These are phyloP conservation scores for Rosa lucieae DNA, from an alignment of 306 rosid genomes.

Conservation along the genomic window DNA sequence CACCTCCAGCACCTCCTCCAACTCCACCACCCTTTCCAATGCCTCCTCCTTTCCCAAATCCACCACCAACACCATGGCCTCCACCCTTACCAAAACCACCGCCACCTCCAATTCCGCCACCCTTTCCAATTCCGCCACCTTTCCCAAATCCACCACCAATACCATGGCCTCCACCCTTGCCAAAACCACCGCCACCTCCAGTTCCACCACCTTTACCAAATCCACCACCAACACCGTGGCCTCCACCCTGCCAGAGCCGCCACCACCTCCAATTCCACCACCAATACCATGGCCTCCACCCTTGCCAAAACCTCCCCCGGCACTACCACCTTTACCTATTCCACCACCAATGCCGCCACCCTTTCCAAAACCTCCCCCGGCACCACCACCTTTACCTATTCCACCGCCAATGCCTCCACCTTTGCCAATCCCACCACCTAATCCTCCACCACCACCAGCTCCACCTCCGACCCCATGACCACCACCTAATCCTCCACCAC, in stretches of 20 bases:
- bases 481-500: slow-evolving; percentile 33
- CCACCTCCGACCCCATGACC: slow-evolving; percentile 13
- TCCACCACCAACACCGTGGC: slow-evolving; percentile 32
- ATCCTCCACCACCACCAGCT: slow-evolving; percentile 35
- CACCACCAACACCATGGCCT: slow-evolving; percentile 24
- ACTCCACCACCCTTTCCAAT: slow-evolving; percentile 13
- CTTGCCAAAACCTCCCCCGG: slow-evolving; percentile 13
- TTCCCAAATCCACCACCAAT: slow-evolving; percentile 23
- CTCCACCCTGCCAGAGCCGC: slow-evolving; percentile 17
- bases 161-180: slow-evolving; percentile 14
- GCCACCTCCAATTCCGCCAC: background rate
- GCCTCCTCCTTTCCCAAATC: slow-evolving; percentile 21
- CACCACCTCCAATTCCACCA: slow-evolving; percentile 2
- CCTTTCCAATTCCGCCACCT: slow-evolving; percentile 25
- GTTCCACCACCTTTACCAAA: slow-evolving; percentile 33
- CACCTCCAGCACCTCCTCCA: background rate
- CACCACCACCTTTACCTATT: background rate
- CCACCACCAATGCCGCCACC: slow-evolving; percentile 45
- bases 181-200: slow-evolving; percentile 21
- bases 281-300: slow-evolving; percentile 50
- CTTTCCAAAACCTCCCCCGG: slow-evolving; percentile 18
- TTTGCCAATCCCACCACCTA: slow-evolving; percentile 14
- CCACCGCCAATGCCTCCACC: slow-evolving; percentile 21
- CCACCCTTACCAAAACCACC: slow-evolving; percentile 16
- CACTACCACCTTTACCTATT: slow-evolving; percentile 25